Evolutionary conservation across 1,139 yeast species (phyloP).

Genomic region (Zygosaccharomyces sapae): DNA sequence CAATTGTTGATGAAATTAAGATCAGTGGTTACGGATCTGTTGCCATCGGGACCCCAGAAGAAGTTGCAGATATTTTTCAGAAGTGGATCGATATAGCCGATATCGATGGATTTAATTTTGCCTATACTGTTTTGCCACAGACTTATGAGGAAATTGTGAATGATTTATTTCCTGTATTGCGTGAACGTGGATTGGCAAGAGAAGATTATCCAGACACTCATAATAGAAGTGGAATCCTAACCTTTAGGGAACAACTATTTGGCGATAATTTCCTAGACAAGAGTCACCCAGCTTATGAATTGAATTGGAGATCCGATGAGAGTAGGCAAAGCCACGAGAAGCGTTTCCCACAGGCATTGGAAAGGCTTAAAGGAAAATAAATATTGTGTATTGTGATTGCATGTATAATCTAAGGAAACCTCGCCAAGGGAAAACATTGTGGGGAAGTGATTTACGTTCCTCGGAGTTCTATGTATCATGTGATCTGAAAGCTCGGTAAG

Average conservation of each 20-base stretch:
- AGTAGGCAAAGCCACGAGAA: constrained; percentile 40
- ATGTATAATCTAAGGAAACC: too few relatives aligned
- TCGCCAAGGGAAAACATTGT: too few relatives aligned
- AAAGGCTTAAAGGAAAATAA: not conserved
- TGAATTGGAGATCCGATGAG: constrained; percentile 43
- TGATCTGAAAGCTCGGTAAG: too few relatives aligned
- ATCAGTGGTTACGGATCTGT: constrained; percentile 36
- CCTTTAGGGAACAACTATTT: constrained; percentile 30
- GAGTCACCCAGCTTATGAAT: constrained; percentile 40
- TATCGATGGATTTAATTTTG: constrained; percentile 40
- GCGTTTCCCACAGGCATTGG: constrained; percentile 7
- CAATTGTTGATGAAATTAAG: constrained; percentile 27
- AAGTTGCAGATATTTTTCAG: constrained; percentile 37
- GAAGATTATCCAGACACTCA: constrained; percentile 36
- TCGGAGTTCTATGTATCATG: too few relatives aligned
- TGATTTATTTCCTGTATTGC: constrained; percentile 38
- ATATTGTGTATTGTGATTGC: not conserved
- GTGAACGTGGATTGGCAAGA: constrained; percentile 38
- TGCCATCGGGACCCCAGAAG: constrained; percentile 35
- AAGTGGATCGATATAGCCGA: constrained; percentile 37
- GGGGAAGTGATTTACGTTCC: too few relatives aligned
- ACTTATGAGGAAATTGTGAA: constrained; percentile 39
- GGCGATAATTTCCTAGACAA: constrained; percentile 16
- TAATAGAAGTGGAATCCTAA: constrained; percentile 12
- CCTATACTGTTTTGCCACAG: constrained; percentile 37